Percentiles rank a stretch among this genome's conserved stretches.
Evolutionary conservation across 345 rosid genomes (phyloP).

Genomic region (Eucalyptus pauciflora): DNA sequence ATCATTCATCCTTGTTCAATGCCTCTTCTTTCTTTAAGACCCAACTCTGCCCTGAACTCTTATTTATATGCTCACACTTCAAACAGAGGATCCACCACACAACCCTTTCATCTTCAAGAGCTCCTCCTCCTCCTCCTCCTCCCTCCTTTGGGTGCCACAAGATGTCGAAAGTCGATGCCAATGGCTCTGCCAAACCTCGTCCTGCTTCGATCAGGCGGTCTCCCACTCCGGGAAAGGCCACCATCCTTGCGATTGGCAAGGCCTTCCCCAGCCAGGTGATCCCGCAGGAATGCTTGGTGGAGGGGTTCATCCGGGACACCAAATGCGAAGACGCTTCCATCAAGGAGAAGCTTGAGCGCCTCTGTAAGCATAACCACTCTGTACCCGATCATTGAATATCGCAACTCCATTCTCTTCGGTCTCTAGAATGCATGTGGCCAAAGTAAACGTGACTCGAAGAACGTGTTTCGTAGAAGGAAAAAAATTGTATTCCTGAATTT

Average conservation of each 20-base stretch:
- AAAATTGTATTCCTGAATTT: not conserved
- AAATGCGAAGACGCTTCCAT: conserved; percentile 63
- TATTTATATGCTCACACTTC: conserved; percentile 15
- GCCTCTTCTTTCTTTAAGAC: conserved; percentile 31
- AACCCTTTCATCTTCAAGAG: not conserved
- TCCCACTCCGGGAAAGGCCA: conserved; percentile 71
- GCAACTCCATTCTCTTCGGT: not conserved
- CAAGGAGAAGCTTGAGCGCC: conserved; percentile 76
- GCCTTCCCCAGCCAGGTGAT: conserved; percentile 80
- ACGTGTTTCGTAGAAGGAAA: not conserved
- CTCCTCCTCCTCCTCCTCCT: not conserved
- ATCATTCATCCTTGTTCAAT: conserved; percentile 7
- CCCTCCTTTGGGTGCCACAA: not conserved
- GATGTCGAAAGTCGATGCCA: conserved; percentile 25
- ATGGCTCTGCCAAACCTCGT: conserved; percentile 9
- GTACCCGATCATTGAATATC: not conserved
- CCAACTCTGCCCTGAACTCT: conserved; percentile 32
- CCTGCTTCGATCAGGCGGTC: conserved; percentile 13
- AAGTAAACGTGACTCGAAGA: not conserved
- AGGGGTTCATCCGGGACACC: conserved; percentile 75
- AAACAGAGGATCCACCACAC: not conserved
- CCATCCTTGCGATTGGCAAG: conserved; percentile 85
- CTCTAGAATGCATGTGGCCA: not conserved
- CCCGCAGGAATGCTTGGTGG: conserved; percentile 81
- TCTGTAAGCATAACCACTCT: conserved; percentile 39